A percentile compares a stretch with the other conserved stretches of the same genome.
Evolutionary conservation across 441 rosid species (phyloP).

Genomic region (Euphorbia schlechtendalii): DNA sequence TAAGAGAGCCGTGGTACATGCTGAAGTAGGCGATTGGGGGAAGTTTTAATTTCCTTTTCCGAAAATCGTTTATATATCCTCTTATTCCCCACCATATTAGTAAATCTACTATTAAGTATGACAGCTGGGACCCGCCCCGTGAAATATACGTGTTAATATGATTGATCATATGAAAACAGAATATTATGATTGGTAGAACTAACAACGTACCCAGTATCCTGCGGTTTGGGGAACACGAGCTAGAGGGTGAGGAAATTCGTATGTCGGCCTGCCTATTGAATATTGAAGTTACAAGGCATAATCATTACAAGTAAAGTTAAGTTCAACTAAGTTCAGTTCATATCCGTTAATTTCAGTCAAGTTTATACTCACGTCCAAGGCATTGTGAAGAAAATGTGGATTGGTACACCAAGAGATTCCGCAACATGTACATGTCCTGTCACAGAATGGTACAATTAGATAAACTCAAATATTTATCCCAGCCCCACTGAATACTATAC

Average conservation of each 20-base stretch:
- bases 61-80: slow-evolving; percentile 85
- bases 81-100: no score
- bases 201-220: slow-evolving; percentile 85
- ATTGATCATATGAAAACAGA: slow-evolving; percentile 8
- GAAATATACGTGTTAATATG: no score
- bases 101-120: slow-evolving; percentile 87
- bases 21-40: slow-evolving; percentile 92
- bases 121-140: slow-evolving; percentile 76
- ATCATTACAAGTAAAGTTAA: background rate
- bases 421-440: slow-evolving; percentile 97
- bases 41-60: slow-evolving; percentile 79
- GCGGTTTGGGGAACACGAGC: slow-evolving; percentile 97
- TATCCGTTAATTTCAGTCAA: slow-evolving; percentile 16
- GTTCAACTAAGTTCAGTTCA: no score
- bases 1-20: slow-evolving; percentile 86
- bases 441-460: slow-evolving; percentile 21
- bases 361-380: slow-evolving; percentile 95
- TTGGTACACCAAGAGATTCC: slow-evolving; percentile 95
- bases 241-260: slow-evolving; percentile 93
- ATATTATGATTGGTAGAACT: slow-evolving; percentile 1
- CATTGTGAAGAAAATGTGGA: slow-evolving; percentile 98
- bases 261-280: slow-evolving; percentile 95
- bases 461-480: background rate
- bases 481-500: background rate
- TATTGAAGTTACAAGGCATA: slow-evolving; percentile 47